Evolutionary conservation across 331 rosid genomes (phyloP), one percentile per base, ranked within the genome.

Genomic region (Pyracantha coccinea): DNA sequence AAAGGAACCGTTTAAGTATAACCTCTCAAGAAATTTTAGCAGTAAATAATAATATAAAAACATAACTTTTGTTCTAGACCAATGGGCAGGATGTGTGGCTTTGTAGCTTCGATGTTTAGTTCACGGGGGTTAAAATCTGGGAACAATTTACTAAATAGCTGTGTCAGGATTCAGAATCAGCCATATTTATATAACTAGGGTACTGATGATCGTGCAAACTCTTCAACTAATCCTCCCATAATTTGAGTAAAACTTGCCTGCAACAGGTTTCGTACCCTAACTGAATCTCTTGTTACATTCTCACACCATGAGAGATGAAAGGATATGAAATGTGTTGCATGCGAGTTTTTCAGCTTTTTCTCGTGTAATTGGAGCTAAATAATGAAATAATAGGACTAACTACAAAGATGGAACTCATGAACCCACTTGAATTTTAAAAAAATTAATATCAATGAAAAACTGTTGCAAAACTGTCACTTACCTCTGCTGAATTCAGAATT

Each of bases 91-190:
- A 38, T 38, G 57, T 41, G 57, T 59, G 44, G 60, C 71, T 71
- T 55, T 73, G 72, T 32, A 67, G 60, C 73, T 73, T 79, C 32
- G 45, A 74, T 62, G 44, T 57, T 25, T 25, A 61, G 52, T 38
- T 86, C 93, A 83, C 87, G 86, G 83, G 89, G 82, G 69, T 41
- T 25, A 35, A 38, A 69, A n/a, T 59, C 33, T 20, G 47, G 76
- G 89, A 83, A 83, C 96, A 81, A 86, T 74, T 84, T 71, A 83
- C 87, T 47, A 83, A 57, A 77, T 50, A 75, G 78, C 61, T 47
- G 72, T 61, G 75, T 66, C 75, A 68, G 68, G 24, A 58, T 9
- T 23, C 63, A 21, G 63, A 21, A 23, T 6, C 21, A 29, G 31
- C 53, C 29, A 68, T 52, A 27, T 62, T 38, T 38, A 61, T 52